A percentile compares a stretch with the other conserved stretches of the same genome.
Conservation (phyloP, 305 asterid species). For the Coffea humblotiana region DNA sequence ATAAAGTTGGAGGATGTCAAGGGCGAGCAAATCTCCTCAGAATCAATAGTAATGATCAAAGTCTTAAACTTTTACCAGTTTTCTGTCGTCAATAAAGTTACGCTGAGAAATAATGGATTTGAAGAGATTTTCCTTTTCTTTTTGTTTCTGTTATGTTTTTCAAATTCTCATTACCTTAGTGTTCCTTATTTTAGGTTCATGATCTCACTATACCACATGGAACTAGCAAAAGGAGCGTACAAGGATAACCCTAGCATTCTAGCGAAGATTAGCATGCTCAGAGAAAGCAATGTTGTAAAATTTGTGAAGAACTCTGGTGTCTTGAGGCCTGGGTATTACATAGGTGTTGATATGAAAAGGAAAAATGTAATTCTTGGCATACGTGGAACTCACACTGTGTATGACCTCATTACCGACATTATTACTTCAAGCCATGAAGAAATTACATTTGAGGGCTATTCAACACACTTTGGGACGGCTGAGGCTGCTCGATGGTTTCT, state of each 20-base stretch:
- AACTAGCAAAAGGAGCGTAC: slow-evolving; percentile 88
- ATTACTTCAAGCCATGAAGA: slow-evolving; percentile 85
- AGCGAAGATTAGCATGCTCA: slow-evolving; percentile 83
- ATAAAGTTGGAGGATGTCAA: slow-evolving; percentile 39
- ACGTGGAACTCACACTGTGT: slow-evolving; percentile 88
- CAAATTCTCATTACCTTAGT: slow-evolving; percentile 15
- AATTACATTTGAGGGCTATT: slow-evolving; percentile 71
- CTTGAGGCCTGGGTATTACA: slow-evolving; percentile 89
- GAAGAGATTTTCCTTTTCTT: neutral
- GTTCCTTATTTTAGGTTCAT: slow-evolving; percentile 57
- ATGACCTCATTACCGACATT: slow-evolving; percentile 81
- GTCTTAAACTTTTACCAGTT: neutral
- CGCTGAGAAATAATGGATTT: neutral
- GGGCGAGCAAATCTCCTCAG: slow-evolving; percentile 41
- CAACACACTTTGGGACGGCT: slow-evolving; percentile 88
- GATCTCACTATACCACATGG: slow-evolving; percentile 86
- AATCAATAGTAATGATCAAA: slow-evolving; percentile 30
- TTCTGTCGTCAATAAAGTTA: slow-evolving; percentile 10
- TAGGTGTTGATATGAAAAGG: slow-evolving; percentile 72
- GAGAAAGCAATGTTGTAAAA: slow-evolving; percentile 72
- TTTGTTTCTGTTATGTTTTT: slow-evolving; percentile 1
- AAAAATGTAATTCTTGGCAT: slow-evolving; percentile 83
- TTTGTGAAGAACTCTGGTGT: slow-evolving; percentile 68
- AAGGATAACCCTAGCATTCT: slow-evolving; percentile 59
- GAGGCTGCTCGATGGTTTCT: slow-evolving; percentile 98